Conservation (phyloP, 805 yeast genomes). For the Schwanniomyces sp. region DNA sequence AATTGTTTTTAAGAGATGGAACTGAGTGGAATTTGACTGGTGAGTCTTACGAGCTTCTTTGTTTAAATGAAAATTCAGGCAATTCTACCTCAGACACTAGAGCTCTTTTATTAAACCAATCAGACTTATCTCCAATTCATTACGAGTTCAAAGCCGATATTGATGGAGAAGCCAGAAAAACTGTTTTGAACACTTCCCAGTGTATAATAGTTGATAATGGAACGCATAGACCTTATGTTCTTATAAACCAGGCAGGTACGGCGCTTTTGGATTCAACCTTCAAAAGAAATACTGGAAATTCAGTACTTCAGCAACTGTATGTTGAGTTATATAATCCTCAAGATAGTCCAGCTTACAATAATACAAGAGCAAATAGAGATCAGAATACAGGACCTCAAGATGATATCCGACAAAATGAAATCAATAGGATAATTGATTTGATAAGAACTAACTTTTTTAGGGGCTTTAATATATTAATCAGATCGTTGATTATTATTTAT, state of each 20-base stretch:
- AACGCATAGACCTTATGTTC: slow-evolving; percentile 34
- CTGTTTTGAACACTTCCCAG: slow-evolving; percentile 36
- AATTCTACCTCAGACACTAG: neutral
- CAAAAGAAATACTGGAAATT: slow-evolving; percentile 10
- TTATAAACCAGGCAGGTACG: slow-evolving; percentile 37
- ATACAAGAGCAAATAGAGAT: neutral
- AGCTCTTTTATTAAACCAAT: slow-evolving; percentile 25
- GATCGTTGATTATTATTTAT: slow-evolving; percentile 7
- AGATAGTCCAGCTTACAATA: neutral
- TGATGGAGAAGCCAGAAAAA: slow-evolving; percentile 12
- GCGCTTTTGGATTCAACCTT: slow-evolving; percentile 22
- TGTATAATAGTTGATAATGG: slow-evolving; percentile 40
- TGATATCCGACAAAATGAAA: neutral
- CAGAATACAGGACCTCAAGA: neutral
- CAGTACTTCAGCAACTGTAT: slow-evolving; percentile 25
- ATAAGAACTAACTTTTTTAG: neutral
- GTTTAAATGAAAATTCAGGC: slow-evolving; percentile 4
- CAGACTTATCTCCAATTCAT: slow-evolving; percentile 19
- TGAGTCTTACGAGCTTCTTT: slow-evolving; percentile 21
- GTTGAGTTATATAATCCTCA: slow-evolving; percentile 12
- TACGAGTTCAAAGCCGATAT: slow-evolving; percentile 22
- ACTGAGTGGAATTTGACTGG: slow-evolving; percentile 25
- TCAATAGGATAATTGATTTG: slow-evolving; percentile 1
- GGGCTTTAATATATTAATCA: slow-evolving; percentile 2
- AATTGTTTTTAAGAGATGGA: slow-evolving; percentile 18